A percentile compares a stretch with the other conserved stretches of the same genome.
These are phyloP conservation scores for Kalanchoe fedtschenkoi DNA, from an alignment of 164 flowering plant species.

Conservation along the genomic window DNA sequence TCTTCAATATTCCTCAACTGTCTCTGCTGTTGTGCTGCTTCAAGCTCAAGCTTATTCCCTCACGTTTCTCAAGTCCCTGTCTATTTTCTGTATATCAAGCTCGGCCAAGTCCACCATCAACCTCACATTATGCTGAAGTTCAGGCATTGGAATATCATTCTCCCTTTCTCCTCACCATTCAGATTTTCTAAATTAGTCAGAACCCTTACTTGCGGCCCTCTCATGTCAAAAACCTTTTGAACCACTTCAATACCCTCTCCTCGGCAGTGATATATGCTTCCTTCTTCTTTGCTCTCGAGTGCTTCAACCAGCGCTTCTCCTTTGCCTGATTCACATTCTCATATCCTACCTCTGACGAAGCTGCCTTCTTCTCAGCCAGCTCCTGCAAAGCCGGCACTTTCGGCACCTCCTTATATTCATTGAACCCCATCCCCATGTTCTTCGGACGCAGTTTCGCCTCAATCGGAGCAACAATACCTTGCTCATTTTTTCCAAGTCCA, in stretches of 20 bases:
- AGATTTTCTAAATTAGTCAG: conserved; percentile 71
- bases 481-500: conserved; percentile 4
- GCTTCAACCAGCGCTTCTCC: conserved; percentile 52
- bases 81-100: conserved; percentile 56
- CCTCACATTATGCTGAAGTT: conserved; percentile 71
- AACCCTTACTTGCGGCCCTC: conserved; percentile 86
- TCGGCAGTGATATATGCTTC: conserved; percentile 49
- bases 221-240: conserved; percentile 81
- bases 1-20: conserved; percentile 50
- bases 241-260: conserved; percentile 49
- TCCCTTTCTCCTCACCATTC: conserved; percentile 69
- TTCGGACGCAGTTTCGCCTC: conserved; percentile 1
- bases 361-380: conserved; percentile 25
- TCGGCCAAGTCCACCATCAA: conserved; percentile 63
- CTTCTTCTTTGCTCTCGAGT: conserved; percentile 29
- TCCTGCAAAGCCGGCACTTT: conserved; percentile 27
- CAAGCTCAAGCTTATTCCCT: conserved; percentile 60
- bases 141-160: conserved; percentile 70
- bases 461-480: conserved; percentile 8
- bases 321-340: conserved; percentile 12
- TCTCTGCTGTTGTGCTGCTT: conserved; percentile 39
- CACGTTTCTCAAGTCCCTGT: conserved; percentile 58
- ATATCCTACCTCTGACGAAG: conserved; percentile 12
- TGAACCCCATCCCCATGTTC: conserved; percentile 6
- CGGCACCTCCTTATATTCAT: conserved; percentile 3